These are phyloP conservation scores for Tetrapisispora iriomotensis DNA, from an alignment of 805 yeast species.

Conservation along the genomic window DNA sequence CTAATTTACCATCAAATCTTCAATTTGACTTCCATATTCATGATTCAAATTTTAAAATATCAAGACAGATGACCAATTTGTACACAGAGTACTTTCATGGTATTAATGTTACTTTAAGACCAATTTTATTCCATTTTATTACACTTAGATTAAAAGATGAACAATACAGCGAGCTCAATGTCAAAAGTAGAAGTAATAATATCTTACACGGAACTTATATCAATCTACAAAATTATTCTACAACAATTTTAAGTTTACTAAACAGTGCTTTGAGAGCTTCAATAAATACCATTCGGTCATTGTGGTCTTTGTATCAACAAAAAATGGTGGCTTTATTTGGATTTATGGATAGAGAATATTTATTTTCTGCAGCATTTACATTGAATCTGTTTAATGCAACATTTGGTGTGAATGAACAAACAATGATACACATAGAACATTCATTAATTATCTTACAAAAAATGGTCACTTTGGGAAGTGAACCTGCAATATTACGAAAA, in stretches of 20 bases:
- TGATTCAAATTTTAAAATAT: conserved; percentile 36
- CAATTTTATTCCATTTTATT: conserved; percentile 66
- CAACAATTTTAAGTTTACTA: conserved; percentile 53
- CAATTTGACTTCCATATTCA: conserved; percentile 44
- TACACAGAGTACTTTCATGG: conserved; percentile 83
- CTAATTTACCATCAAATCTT: conserved; percentile 51
- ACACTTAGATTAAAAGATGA: conserved; percentile 44
- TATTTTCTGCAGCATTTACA: conserved; percentile 69
- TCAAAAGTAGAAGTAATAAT: conserved; percentile 14
- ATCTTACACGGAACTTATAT: conserved; percentile 30
- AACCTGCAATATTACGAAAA: conserved; percentile 67
- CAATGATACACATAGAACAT: conserved; percentile 61
- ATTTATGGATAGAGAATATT: conserved; percentile 77
- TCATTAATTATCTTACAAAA: conserved; percentile 59
- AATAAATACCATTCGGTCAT: conserved; percentile 58
- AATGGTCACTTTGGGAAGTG: conserved; percentile 70
- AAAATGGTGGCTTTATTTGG: conserved; percentile 82
- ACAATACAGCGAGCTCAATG: neutral
- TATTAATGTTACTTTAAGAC: conserved; percentile 67
- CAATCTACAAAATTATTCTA: conserved; percentile 58
- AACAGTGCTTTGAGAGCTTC: conserved; percentile 77
- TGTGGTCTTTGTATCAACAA: conserved; percentile 67
- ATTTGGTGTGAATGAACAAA: conserved; percentile 73
- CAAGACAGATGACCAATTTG: conserved; percentile 59
- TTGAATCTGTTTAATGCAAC: conserved; percentile 65